These are phyloP conservation scores for Camillea tinctor DNA, from an alignment of 2,329 filamentous ascomycete genomes.

Conservation along the genomic window DNA sequence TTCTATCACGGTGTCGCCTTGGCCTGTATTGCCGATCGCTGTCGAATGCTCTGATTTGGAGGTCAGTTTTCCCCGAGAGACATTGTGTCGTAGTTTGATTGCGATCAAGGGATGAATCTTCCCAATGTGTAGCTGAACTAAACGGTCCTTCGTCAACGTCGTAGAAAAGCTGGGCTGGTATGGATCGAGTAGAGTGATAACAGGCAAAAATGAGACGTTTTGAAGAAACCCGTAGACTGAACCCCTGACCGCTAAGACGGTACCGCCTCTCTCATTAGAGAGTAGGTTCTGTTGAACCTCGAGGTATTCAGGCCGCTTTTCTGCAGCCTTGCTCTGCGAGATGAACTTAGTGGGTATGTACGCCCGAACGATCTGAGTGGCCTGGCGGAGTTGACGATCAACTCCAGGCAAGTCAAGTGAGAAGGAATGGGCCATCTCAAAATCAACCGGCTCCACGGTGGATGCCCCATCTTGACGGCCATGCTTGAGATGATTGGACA, in stretches of 20 bases:
- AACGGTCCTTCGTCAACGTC: slow-evolving; percentile 35
- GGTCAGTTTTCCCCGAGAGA: slow-evolving; percentile 21
- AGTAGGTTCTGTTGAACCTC: background rate
- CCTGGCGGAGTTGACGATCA: background rate
- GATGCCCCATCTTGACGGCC: background rate
- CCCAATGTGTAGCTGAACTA: slow-evolving; percentile 38
- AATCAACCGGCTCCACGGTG: slow-evolving; percentile 10
- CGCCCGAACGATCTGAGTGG: background rate
- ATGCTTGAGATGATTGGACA: background rate
- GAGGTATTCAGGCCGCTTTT: background rate
- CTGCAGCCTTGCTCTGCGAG: background rate
- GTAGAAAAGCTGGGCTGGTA: slow-evolving; percentile 41
- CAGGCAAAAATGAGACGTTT: slow-evolving; percentile 31
- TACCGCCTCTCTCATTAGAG: slow-evolving; percentile 11
- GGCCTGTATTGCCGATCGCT: background rate
- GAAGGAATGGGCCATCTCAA: slow-evolving; percentile 10
- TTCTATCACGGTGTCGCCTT: slow-evolving; percentile 33
- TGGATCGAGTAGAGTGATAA: slow-evolving; percentile 35
- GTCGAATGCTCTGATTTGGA: background rate
- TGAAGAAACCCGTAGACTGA: slow-evolving; percentile 41
- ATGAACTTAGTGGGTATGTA: background rate
- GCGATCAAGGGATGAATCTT: slow-evolving; percentile 39
- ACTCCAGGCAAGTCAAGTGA: slow-evolving; percentile 5
- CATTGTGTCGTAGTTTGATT: slow-evolving; percentile 40
- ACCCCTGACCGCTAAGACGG: slow-evolving; percentile 39